Conservation (phyloP, 495 filamentous ascomycete species). For the Penicillium parvum region DNA sequence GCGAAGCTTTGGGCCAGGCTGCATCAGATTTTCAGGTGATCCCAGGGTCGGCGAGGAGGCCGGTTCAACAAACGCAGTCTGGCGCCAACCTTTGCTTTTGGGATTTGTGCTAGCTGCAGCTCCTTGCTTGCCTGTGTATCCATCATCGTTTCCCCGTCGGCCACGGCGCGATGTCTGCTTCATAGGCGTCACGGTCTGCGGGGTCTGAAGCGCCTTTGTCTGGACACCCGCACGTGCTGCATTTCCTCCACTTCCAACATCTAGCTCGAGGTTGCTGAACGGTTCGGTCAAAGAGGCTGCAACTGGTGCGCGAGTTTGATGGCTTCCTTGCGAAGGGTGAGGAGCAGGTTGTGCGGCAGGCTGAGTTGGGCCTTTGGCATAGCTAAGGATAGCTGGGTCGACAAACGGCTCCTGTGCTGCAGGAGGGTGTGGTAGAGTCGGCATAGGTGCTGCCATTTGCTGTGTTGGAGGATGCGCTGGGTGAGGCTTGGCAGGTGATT, state of each 20-base stretch:
- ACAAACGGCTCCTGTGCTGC: conserved; percentile 35
- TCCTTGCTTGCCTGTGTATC: conserved; percentile 29
- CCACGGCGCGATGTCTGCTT: conserved; percentile 26
- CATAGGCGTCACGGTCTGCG: conserved; percentile 14
- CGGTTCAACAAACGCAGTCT: conserved; percentile 73
- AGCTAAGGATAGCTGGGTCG: conserved; percentile 55
- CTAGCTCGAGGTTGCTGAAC: conserved; percentile 40
- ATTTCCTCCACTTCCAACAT: conserved; percentile 15
- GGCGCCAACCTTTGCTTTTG: conserved; percentile 70
- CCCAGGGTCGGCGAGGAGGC: conserved; percentile 14
- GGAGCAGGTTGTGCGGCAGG: conserved; percentile 7
- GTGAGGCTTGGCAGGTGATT: conserved; percentile 29
- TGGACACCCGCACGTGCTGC: conserved; percentile 8
- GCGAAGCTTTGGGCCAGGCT: conserved; percentile 37
- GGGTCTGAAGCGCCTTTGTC: conserved; percentile 15
- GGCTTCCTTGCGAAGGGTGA: not conserved
- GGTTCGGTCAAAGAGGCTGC: conserved; percentile 37
- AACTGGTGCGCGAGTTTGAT: conserved; percentile 18
- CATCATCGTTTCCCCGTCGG: conserved; percentile 30
- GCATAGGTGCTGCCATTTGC: conserved; percentile 6
- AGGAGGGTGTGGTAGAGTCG: conserved; percentile 8
- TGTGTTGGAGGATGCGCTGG: conserved; percentile 24
- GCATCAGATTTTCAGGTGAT: conserved; percentile 19
- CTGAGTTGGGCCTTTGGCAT: conserved; percentile 29
- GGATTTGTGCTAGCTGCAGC: conserved; percentile 36